Evolutionary conservation across 2,329 filamentous ascomycete species (phyloP).

Genomic region (Apiospora phragmitis): DNA sequence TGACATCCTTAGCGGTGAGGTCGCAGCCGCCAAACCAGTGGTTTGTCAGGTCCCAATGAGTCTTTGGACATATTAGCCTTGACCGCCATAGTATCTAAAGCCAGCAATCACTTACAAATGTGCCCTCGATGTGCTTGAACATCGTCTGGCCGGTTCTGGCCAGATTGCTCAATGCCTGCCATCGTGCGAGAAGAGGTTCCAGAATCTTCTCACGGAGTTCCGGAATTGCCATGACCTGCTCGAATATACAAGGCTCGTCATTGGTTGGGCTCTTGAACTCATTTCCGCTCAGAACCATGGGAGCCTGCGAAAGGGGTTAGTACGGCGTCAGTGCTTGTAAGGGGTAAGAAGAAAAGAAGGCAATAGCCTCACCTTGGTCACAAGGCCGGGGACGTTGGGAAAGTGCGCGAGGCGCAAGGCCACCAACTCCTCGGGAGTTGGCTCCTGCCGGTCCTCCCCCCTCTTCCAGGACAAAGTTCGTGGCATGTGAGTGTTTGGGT

Average conservation of each 20-base stretch:
- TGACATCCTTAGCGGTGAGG: not conserved
- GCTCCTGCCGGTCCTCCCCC: not conserved
- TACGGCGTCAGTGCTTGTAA: not conserved
- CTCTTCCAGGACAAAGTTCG: not conserved
- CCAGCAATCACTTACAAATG: conserved; percentile 19
- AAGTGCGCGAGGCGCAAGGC: conserved; percentile 1
- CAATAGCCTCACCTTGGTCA: conserved; percentile 7
- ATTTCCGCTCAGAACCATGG: not conserved
- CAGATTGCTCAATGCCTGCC: conserved; percentile 24
- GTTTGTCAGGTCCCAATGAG: not conserved
- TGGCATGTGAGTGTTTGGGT: conserved; percentile 11
- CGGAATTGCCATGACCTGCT: conserved; percentile 13
- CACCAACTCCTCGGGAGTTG: not conserved
- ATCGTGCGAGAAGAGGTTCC: not conserved
- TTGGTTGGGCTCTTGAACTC: not conserved
- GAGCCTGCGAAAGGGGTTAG: not conserved
- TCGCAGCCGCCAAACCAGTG: not conserved
- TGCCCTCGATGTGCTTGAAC: conserved; percentile 15
- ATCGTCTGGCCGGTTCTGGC: conserved; percentile 22
- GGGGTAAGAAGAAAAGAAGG: not conserved
- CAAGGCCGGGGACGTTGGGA: conserved; percentile 2
- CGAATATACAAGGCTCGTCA: not conserved
- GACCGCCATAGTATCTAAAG: not conserved
- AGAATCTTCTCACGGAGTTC: conserved; percentile 23
- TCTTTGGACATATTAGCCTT: not conserved